Conservation (phyloP, 2,329 filamentous ascomycete genomes). For the Diplodia seriata region DNA sequence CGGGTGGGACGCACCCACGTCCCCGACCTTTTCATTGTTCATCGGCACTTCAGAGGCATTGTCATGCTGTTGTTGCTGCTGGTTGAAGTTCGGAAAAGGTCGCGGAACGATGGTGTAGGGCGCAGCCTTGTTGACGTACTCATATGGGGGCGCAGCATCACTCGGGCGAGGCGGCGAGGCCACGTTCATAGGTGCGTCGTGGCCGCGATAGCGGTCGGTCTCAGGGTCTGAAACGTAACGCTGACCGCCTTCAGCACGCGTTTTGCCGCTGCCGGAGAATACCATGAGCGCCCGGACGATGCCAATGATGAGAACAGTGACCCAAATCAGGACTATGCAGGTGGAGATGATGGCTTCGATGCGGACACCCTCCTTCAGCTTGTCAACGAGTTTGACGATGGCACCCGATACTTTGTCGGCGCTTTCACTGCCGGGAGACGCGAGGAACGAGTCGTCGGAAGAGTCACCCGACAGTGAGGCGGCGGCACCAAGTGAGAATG, state of each 20-base stretch:
- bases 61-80: conserved; percentile 38
- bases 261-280: conserved; percentile 66
- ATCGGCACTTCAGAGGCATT: conserved; percentile 17
- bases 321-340: conserved; percentile 75
- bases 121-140: conserved; percentile 55
- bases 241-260: conserved; percentile 65
- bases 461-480: conserved; percentile 57
- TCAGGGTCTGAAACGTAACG: conserved; percentile 44
- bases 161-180: conserved; percentile 27
- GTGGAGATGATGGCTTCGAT: conserved; percentile 82
- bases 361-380: conserved; percentile 71
- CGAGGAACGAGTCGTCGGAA: conserved; percentile 74
- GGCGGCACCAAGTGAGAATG: conserved; percentile 80
- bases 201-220: conserved; percentile 31
- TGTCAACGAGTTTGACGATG: conserved; percentile 71
- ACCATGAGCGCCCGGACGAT: conserved; percentile 69
- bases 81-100: conserved; percentile 52
- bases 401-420: conserved; percentile 83
- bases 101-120: conserved; percentile 55
- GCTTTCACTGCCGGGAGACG: conserved; percentile 74
- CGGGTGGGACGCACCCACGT: conserved; percentile 49
- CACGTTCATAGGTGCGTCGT: conserved; percentile 28
- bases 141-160: conserved; percentile 51
- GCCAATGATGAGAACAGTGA: conserved; percentile 78
- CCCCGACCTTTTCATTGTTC: conserved; percentile 52